A percentile compares a stretch with the other conserved stretches of the same genome.
phyloP scores from a whole-genome alignment of 805 yeast genomes.

The Candida broadrunensis region DNA sequence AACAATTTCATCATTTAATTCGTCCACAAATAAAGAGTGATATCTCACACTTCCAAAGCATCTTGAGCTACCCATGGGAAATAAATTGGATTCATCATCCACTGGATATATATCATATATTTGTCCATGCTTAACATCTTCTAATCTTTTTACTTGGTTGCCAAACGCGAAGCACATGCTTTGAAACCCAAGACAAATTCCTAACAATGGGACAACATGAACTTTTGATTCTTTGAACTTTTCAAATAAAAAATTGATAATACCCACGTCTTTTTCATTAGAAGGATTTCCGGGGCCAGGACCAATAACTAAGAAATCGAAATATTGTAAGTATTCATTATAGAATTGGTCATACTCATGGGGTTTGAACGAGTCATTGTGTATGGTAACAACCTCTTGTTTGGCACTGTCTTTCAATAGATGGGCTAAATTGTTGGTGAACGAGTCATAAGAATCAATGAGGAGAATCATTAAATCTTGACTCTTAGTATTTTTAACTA shows the following conservation, averaged over 20 bases:
- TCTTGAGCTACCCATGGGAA: constrained; percentile 4
- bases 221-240: constrained; percentile 11
- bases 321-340: constrained; percentile 40
- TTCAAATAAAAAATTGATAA: constrained; percentile 57
- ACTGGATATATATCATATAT: constrained; percentile 52
- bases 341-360: constrained; percentile 34
- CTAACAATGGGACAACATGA: constrained; percentile 62
- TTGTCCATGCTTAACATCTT: constrained; percentile 81
- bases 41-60: constrained; percentile 74
- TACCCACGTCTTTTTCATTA: constrained; percentile 61
- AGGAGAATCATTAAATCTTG: constrained; percentile 49
- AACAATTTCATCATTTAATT: constrained; percentile 29
- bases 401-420: constrained; percentile 55
- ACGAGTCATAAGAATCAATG: constrained; percentile 94
- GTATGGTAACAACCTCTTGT: constrained; percentile 53
- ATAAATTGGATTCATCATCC: constrained; percentile 26
- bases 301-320: constrained; percentile 81
- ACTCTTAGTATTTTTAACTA: no score
- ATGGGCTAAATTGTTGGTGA: constrained; percentile 75
- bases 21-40: constrained; percentile 71
- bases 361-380: constrained; percentile 52
- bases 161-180: constrained; percentile 67
- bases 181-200: constrained; percentile 94
- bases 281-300: constrained; percentile 97
- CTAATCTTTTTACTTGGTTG: constrained; percentile 48